Conservation (phyloP, 2,329 filamentous ascomycete genomes). For the Fusarium fujikuroi region DNA sequence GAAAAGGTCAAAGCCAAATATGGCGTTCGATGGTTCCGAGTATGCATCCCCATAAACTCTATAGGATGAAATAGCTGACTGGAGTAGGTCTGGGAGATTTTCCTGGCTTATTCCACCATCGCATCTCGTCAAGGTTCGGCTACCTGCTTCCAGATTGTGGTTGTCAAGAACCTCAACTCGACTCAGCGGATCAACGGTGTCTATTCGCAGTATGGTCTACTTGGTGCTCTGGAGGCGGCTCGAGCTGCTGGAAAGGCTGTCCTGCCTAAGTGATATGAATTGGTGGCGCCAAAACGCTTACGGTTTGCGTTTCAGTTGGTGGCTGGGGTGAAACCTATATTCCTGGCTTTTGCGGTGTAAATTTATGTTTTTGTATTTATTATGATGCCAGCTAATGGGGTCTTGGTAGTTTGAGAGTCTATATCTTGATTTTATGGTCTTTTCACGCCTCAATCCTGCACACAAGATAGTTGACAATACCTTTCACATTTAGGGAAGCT, state of each 20-base stretch:
- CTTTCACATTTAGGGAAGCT: rapidly evolving
- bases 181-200: constrained; percentile 84
- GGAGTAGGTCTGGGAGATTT: constrained; percentile 89
- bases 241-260: constrained; percentile 43
- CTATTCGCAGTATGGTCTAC: constrained; percentile 73
- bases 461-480: rapidly evolving
- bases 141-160: constrained; percentile 86
- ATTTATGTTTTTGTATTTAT: neutral
- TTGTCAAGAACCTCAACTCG: constrained; percentile 91
- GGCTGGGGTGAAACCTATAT: neutral
- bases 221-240: constrained; percentile 63
- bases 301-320: rapidly evolving
- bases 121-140: constrained; percentile 84
- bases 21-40: constrained; percentile 89
- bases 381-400: neutral
- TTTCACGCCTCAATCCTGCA: rapidly evolving
- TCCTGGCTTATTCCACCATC: constrained; percentile 87
- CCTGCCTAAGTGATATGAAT: constrained; percentile 6
- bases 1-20: constrained; percentile 94
- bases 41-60: constrained; percentile 56
- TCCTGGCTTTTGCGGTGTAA: neutral
- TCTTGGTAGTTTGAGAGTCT: rapidly evolving
- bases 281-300: too few species aligned
- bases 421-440: neutral
- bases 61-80: constrained; percentile 6